Evolutionary conservation across 768 basidiomycete genomes (phyloP).

Genomic region (Pholiota conissans): DNA sequence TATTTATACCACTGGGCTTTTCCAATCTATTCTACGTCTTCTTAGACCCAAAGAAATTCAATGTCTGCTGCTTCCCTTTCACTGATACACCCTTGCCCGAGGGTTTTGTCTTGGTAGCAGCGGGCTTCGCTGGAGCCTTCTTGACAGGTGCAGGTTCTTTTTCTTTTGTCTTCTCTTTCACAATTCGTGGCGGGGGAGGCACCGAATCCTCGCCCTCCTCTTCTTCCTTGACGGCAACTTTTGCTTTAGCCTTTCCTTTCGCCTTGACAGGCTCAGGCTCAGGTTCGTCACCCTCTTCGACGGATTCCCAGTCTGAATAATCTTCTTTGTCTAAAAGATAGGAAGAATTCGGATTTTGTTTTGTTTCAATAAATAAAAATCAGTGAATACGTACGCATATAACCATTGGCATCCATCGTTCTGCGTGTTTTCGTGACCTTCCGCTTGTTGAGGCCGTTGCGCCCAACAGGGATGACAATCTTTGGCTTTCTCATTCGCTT

Average conservation of each 20-base stretch:
- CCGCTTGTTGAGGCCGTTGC: conserved; percentile 77
- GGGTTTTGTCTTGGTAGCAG: conserved; percentile 22
- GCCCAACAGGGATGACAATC: conserved; percentile 69
- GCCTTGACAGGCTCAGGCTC: conserved; percentile 18
- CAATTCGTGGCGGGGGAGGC: neutral
- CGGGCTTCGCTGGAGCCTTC: conserved; percentile 14
- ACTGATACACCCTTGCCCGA: conserved; percentile 14
- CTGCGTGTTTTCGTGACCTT: conserved; percentile 59
- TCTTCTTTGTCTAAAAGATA: conserved; percentile 81
- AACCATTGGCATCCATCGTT: conserved; percentile 65
- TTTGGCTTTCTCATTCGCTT: conserved; percentile 58
- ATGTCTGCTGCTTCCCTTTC: conserved; percentile 25
- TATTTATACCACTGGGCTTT: neutral
- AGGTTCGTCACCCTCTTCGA: conserved; percentile 53
- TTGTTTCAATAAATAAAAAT: neutral
- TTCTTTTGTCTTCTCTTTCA: conserved; percentile 16
- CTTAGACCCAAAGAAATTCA: conserved; percentile 36
- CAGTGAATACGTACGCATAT: conserved; percentile 52
- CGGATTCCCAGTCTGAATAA: conserved; percentile 81
- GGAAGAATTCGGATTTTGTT: neutral
- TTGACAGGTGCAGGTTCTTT: conserved; percentile 11
- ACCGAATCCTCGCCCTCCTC: conserved; percentile 24
- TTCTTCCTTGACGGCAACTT: conserved; percentile 17
- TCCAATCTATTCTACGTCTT: conserved; percentile 13
- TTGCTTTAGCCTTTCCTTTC: conserved; percentile 18